Evolutionary conservation across 2,329 filamentous ascomycete genomes (phyloP).

Genomic region (Dothidotthia symphoricarpi): DNA sequence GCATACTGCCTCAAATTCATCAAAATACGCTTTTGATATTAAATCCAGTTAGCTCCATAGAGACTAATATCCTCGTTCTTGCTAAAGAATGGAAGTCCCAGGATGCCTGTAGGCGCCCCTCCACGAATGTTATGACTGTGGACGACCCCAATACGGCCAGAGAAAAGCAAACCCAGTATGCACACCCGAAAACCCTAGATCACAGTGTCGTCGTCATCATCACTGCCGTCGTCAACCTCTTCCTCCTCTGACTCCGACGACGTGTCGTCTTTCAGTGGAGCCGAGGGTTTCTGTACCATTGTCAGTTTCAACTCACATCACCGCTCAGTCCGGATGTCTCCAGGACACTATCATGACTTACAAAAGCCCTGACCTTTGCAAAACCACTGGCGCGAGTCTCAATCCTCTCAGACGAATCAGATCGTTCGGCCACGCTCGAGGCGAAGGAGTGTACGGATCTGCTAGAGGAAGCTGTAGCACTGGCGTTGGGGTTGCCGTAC

Average conservation of each 20-base stretch:
- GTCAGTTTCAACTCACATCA: too few relatives aligned
- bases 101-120: too few relatives aligned
- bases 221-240: conserved; percentile 42
- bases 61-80: too few relatives aligned
- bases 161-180: too few relatives aligned
- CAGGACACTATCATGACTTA: conserved; percentile 16
- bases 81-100: too few relatives aligned
- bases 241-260: conserved; percentile 28
- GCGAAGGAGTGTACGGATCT: conserved; percentile 18
- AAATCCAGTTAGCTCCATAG: too few relatives aligned
- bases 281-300: neutral
- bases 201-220: conserved; percentile 39
- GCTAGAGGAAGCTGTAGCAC: conserved; percentile 8
- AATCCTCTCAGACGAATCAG: conserved; percentile 10
- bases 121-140: too few relatives aligned
- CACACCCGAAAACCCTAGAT: conserved; percentile 20
- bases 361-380: conserved; percentile 34
- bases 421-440: conserved; percentile 28
- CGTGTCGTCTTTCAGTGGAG: conserved; percentile 28
- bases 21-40: too few relatives aligned
- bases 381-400: conserved; percentile 16
- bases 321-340: too few relatives aligned
- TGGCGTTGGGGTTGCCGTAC: conserved; percentile 18
- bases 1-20: too few relatives aligned
- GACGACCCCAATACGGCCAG: too few relatives aligned